Conservation (phyloP, 371 early-diverging fungal species). For the Saksenaea oblongispora region DNA sequence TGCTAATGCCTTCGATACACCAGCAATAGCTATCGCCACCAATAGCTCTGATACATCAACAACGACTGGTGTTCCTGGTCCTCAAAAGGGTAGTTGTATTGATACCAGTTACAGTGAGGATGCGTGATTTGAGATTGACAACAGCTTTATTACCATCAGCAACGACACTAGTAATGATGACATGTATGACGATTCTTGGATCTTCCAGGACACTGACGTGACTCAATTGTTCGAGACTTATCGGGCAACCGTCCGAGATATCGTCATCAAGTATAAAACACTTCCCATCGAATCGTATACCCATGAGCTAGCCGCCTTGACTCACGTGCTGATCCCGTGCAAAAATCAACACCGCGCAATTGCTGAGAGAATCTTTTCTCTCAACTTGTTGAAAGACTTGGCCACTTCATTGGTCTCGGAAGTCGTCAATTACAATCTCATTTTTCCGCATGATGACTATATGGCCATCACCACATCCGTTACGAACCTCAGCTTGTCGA, state of each 20-base stretch:
- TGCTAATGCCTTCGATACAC: neutral
- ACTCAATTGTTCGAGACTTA: conserved; percentile 12
- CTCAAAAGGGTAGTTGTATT: neutral
- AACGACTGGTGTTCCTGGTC: neutral
- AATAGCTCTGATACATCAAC: neutral
- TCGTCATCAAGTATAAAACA: conserved; percentile 16
- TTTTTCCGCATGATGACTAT: conserved; percentile 8
- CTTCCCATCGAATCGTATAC: conserved; percentile 25
- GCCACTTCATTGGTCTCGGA: conserved; percentile 18
- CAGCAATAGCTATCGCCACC: neutral
- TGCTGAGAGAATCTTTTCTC: conserved; percentile 19
- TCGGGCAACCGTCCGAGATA: neutral
- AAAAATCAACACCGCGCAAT: conserved; percentile 28
- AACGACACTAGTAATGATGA: neutral
- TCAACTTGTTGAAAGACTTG: conserved; percentile 15
- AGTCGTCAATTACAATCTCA: conserved; percentile 12
- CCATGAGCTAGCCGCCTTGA: conserved; percentile 25
- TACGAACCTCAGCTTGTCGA: conserved; percentile 10
- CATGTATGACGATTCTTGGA: conserved; percentile 9
- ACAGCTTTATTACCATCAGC: conserved; percentile 1
- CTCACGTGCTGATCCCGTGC: conserved; percentile 16
- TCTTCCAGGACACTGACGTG: conserved; percentile 11
- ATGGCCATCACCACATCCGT: conserved; percentile 13
- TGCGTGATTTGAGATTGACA: neutral
- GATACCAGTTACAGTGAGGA: neutral